A percentile compares a stretch with the other conserved stretches of the same genome.
phyloP scores from a whole-genome alignment of 257 asterid species.

The Ballota nigra region DNA sequence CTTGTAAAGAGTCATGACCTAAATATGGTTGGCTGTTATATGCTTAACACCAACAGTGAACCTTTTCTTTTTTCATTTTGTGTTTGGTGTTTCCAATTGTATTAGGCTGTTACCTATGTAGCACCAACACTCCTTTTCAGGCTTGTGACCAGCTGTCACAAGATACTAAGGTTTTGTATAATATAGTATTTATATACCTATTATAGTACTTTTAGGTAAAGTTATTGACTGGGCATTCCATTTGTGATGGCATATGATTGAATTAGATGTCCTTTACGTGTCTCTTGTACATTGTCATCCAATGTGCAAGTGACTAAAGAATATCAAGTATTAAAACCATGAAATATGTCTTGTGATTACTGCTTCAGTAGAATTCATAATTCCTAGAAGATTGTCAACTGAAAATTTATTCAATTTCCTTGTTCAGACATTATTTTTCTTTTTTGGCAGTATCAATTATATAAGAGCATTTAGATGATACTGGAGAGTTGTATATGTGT shows the following conservation, averaged over 20 bases:
- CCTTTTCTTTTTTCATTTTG: no score
- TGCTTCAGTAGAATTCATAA: slow-evolving; percentile 5
- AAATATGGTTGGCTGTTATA: neutral
- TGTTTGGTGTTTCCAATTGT: neutral
- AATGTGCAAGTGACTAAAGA: neutral
- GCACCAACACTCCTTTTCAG: neutral
- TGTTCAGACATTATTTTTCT: neutral
- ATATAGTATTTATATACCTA: neutral
- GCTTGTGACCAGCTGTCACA: neutral
- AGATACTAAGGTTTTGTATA: neutral
- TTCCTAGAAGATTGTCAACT: neutral
- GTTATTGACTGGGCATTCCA: neutral
- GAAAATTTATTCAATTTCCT: neutral
- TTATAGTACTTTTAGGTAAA: neutral
- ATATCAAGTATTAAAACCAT: neutral
- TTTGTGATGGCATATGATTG: slow-evolving; percentile 5
- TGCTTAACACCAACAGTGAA: neutral
- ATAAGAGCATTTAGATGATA: slow-evolving; percentile 6
- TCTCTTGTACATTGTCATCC: neutral
- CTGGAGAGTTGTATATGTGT: neutral
- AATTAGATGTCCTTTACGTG: neutral
- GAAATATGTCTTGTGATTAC: neutral
- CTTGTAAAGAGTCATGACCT: neutral
- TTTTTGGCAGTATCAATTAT: slow-evolving; percentile 6
- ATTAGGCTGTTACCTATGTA: neutral